Evolutionary conservation across 23 red algal species (phyloP).

Genomic region (Agarophyton chilense): DNA sequence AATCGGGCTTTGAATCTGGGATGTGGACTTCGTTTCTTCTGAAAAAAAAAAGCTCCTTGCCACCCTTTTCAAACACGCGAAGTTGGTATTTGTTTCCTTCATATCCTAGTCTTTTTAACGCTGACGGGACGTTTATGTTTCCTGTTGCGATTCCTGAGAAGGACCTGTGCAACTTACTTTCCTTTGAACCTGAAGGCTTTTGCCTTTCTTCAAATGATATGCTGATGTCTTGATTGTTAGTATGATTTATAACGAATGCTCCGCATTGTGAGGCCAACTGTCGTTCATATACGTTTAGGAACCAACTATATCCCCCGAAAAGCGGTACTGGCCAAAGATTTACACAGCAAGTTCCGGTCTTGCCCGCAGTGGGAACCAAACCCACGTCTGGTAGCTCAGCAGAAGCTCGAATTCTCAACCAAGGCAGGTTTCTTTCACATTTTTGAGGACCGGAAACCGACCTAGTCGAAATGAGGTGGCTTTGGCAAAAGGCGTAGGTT

Average conservation of each 20-base stretch:
- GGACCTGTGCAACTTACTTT: not conserved
- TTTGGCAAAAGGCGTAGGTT: not conserved
- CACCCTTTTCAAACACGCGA: constrained; percentile 22
- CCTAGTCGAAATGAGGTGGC: not conserved
- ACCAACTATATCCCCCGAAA: constrained; percentile 54
- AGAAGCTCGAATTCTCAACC: not conserved
- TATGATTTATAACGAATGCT: constrained; percentile 7
- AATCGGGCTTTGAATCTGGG: not conserved
- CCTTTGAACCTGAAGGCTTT: not conserved
- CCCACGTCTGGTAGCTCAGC: constrained; percentile 38
- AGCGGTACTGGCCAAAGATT: constrained; percentile 63
- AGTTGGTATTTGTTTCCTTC: constrained; percentile 14
- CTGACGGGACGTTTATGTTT: constrained; percentile 42
- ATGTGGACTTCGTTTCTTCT: constrained; percentile 49
- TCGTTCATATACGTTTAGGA: constrained; percentile 57
- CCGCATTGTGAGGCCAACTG: constrained; percentile 13
- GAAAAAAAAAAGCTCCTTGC: not conserved
- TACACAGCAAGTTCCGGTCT: constrained; percentile 54
- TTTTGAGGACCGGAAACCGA: not conserved
- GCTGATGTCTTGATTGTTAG: not conserved
- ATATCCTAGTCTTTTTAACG: not conserved
- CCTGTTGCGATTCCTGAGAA: constrained; percentile 35
- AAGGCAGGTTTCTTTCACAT: not conserved
- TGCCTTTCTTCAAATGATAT: constrained; percentile 5
- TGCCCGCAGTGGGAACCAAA: constrained; percentile 20